A percentile compares a stretch with the other conserved stretches of the same genome.
Conservation (phyloP, 768 basidiomycete genomes). For the Hygrophoropsis aurantiaca region DNA sequence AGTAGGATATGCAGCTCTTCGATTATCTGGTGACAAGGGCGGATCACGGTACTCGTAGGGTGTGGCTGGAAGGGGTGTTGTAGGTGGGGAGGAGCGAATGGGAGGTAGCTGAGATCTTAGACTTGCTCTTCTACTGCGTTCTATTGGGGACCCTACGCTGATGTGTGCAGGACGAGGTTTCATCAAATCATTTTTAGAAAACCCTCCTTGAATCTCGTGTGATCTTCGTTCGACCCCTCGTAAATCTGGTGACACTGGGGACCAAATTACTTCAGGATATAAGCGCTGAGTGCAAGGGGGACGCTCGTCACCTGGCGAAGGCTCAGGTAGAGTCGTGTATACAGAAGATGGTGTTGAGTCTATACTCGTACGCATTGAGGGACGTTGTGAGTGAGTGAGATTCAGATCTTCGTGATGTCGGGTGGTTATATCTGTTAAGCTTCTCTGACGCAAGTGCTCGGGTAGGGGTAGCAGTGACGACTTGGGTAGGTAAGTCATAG, state of each 20-base stretch:
- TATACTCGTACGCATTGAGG: too few relatives aligned
- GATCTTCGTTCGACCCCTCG: not conserved
- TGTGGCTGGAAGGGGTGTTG: constrained; percentile 23
- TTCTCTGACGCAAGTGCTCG: not conserved
- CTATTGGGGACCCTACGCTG: constrained; percentile 4
- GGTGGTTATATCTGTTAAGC: not conserved
- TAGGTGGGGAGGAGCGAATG: constrained; percentile 11
- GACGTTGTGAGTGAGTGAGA: too few relatives aligned
- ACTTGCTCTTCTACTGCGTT: constrained; percentile 4
- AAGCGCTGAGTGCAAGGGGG: too few relatives aligned
- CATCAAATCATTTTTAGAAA: not conserved
- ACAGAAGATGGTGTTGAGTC: not conserved
- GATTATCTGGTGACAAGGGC: too few relatives aligned
- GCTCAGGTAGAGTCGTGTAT: not conserved
- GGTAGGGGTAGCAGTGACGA: constrained; percentile 26
- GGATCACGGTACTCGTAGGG: constrained; percentile 1
- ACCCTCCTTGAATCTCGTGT: not conserved
- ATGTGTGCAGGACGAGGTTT: not conserved
- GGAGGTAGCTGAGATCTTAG: constrained; percentile 6
- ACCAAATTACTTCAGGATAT: not conserved
- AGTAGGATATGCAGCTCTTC: too few relatives aligned
- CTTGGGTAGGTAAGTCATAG: constrained; percentile 24
- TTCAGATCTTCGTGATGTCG: constrained; percentile 7
- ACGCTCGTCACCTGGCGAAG: not conserved
- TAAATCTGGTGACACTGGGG: not conserved